Conservation (phyloP, 306 rosid species). For the Gastrolobium bilobum region DNA sequence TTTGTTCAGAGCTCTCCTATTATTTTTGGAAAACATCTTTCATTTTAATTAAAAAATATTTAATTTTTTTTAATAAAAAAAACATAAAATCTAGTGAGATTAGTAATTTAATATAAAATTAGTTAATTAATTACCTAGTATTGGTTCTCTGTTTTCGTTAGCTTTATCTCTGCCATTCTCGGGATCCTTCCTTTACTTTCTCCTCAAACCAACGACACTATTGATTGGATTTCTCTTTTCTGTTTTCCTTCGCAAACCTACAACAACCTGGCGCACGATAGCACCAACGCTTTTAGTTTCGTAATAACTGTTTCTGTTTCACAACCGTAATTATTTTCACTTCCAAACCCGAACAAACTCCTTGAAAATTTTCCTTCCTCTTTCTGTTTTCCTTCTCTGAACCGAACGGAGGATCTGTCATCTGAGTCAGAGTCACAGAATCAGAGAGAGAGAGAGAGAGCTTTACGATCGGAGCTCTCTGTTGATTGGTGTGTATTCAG, state of each 20-base stretch:
- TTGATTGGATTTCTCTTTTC: constrained; percentile 10
- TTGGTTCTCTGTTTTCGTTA: too few species aligned
- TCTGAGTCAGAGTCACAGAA: neutral
- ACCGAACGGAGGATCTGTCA: constrained; percentile 17
- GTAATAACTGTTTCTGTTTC: neutral
- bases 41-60: too few species aligned
- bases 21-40: too few species aligned
- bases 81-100: too few species aligned
- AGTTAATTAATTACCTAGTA: neutral
- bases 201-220: neutral
- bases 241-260: constrained; percentile 42
- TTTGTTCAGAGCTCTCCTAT: too few species aligned
- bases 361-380: neutral
- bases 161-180: neutral
- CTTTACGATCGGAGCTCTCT: constrained; percentile 37
- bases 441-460: neutral
- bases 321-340: neutral
- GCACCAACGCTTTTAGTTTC: constrained; percentile 22
- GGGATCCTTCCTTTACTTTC: neutral
- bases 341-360: neutral
- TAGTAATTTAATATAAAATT: neutral
- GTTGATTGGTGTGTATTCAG: constrained; percentile 24
- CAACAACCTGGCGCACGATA: constrained; percentile 45
- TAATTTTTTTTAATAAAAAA: too few species aligned
- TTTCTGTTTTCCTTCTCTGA: neutral